phyloP scores from a whole-genome alignment of 257 asterid species.

The Mitragyna speciosa region DNA sequence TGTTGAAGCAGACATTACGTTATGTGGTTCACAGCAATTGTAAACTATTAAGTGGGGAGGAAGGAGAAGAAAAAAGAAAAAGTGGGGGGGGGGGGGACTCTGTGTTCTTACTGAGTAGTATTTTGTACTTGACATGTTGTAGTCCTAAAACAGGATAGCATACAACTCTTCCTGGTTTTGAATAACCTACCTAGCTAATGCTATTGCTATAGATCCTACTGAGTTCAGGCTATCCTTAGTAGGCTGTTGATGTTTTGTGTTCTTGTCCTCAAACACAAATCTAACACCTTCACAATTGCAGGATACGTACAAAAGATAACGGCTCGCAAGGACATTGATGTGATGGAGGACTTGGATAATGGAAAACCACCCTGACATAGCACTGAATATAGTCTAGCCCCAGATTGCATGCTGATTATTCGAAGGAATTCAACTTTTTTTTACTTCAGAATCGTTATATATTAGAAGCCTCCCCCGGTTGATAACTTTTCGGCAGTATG shows the following conservation, averaged over 20 bases:
- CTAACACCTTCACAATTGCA: constrained; percentile 35
- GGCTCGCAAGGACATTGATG: constrained; percentile 62
- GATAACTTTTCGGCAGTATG: background rate
- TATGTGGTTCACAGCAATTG: background rate
- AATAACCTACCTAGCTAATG: background rate
- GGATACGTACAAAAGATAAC: constrained; percentile 96
- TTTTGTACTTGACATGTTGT: background rate
- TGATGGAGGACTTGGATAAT: constrained; percentile 88
- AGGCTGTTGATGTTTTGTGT: background rate
- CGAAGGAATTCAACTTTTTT: background rate
- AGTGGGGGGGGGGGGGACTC: background rate
- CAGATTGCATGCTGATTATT: background rate
- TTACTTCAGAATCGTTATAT: background rate
- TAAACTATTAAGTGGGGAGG: background rate
- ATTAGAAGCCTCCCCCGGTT: constrained; percentile 1
- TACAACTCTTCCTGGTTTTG: background rate
- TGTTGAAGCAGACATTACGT: background rate
- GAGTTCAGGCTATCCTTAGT: background rate
- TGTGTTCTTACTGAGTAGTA: no score
- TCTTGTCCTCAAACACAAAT: background rate
- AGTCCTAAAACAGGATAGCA: background rate
- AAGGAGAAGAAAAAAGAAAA: no score
- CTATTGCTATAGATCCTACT: background rate
- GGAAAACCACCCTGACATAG: constrained; percentile 53
- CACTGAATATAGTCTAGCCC: constrained; percentile 11